phyloP scores from a whole-genome alignment of 768 basidiomycete species.

The Russula dissimulans region DNA sequence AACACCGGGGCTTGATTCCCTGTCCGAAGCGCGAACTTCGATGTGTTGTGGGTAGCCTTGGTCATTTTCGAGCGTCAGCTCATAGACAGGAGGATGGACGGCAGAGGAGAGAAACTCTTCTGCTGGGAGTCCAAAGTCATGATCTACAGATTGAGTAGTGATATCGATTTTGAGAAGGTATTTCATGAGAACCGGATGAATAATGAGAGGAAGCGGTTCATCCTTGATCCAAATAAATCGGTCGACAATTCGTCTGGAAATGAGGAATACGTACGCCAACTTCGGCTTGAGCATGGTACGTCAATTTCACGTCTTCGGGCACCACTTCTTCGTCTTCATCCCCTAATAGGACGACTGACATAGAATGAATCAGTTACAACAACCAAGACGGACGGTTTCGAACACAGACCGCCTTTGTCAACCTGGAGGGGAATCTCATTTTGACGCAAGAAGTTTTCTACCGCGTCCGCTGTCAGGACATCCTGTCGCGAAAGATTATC shows the following conservation, averaged over 20 bases:
- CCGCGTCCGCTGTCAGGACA: conserved; percentile 9
- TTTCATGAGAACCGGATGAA: conserved; percentile 12
- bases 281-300: conserved; percentile 4
- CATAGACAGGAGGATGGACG: conserved; percentile 7
- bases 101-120: conserved; percentile 5
- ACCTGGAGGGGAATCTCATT: conserved; percentile 4
- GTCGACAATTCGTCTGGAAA: no score
- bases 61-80: conserved; percentile 4
- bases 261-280: not conserved
- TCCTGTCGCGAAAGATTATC: not conserved
- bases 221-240: not conserved
- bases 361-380: not conserved
- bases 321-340: conserved; percentile 11
- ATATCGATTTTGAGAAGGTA: conserved; percentile 13
- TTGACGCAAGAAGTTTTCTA: conserved; percentile 14
- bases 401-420: conserved; percentile 12
- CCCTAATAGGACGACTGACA: conserved; percentile 1
- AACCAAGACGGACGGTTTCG: not conserved
- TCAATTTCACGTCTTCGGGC: conserved; percentile 1
- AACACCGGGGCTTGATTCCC: not conserved
- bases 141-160: not conserved
- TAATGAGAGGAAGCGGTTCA: conserved; percentile 9
- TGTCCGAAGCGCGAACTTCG: conserved; percentile 2
- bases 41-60: conserved; percentile 15
- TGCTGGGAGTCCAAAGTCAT: conserved; percentile 6